Conservation (phyloP, 1,284 basidiomycete species). For the Melampsora larici-populina region DNA sequence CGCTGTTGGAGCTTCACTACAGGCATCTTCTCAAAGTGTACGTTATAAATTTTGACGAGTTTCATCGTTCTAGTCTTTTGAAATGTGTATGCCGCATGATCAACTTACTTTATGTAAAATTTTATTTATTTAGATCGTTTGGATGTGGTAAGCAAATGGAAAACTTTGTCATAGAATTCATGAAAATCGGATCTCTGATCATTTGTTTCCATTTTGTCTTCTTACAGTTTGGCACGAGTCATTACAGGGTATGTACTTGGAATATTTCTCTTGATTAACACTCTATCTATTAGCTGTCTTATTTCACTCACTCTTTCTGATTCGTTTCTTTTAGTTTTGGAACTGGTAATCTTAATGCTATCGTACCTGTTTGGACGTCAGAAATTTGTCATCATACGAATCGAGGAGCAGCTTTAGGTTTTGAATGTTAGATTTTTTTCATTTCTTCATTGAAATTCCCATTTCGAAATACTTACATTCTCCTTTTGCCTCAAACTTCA, state of each 20-base stretch:
- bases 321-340: slow-evolving; percentile 45
- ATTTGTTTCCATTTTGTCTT: background rate
- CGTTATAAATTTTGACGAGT: background rate
- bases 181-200: background rate
- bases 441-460: background rate
- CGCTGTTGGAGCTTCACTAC: slow-evolving; percentile 48
- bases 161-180: background rate
- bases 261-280: background rate
- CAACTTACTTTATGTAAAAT: too few relatives aligned
- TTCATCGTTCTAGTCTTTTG: too few relatives aligned
- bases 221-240: slow-evolving; percentile 34
- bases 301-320: background rate
- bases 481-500: background rate
- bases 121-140: slow-evolving; percentile 39
- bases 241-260: slow-evolving; percentile 45
- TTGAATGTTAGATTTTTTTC: slow-evolving; percentile 44
- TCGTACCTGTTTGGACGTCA: slow-evolving; percentile 50
- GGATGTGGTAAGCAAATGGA: slow-evolving; percentile 44
- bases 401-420: slow-evolving; percentile 49
- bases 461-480: background rate
- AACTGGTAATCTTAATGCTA: slow-evolving; percentile 50
- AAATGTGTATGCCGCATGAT: too few relatives aligned
- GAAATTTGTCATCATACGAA: slow-evolving; percentile 49
- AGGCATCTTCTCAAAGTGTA: slow-evolving; percentile 46
- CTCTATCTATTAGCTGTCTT: background rate